Evolutionary conservation across 306 rosid species (phyloP), one percentile per base, ranked within the genome.

Genomic region (Inga oerstediana): DNA sequence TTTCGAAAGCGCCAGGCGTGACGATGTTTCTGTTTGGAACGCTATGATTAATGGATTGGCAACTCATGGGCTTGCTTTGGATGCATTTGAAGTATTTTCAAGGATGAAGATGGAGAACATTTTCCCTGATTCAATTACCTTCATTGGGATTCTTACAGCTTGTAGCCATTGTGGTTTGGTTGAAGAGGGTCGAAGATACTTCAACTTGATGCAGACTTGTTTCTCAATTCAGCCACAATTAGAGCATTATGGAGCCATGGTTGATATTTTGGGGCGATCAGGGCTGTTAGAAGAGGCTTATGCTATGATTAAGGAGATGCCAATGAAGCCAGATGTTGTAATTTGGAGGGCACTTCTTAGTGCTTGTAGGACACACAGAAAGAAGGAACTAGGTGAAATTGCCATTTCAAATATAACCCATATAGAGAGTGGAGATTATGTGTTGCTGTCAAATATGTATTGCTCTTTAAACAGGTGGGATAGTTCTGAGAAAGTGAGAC

Each of bases 221-320:
- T 91, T 87, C 82, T 87, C 76, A 3, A 89, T 93, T 86, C 80
- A 34, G 88, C 93, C 97, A 0, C 87, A 87, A 30, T 88, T 93
- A 17, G 90, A 93, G 86, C 97, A 93, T 82, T 91, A 88, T 65
- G 95, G 97, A 24, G 86, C 90, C 81, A 88, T 93, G 93, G 92
- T 89, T 83, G 97, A 93, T 87, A 90, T 93, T 69, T 84, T 89
- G 72, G 89, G 95, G 64, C 84, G 95, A 72, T 91, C 90, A 5
- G 97, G 95, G 84, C 83, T 81, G 58, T 78, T 89, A 74, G 89
- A 93, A 56, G 92, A 93, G 64, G 93, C 95, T 20, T 82, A 81
- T 87, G 88, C 62, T 12, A 54, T 90, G 59, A 85, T 89, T 59
- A 88, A 81, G 84, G 79, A 10, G 10, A 93, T 93, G 97, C 86